These are phyloP conservation scores for Wickerhamiella lipophila DNA, from an alignment of 805 yeast species.

Conservation along the genomic window DNA sequence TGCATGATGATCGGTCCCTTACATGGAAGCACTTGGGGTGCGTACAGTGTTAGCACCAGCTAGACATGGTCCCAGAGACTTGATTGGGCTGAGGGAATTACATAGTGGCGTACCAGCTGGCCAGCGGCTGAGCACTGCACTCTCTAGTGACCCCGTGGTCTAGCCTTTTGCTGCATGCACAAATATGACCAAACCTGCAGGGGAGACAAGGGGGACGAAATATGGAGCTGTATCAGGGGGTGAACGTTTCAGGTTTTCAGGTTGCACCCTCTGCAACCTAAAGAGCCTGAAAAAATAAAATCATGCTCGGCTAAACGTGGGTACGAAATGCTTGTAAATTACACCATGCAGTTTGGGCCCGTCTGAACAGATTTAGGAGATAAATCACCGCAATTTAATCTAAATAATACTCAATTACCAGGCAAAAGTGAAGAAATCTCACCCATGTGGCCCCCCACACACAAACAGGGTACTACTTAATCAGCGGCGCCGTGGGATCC, in stretches of 20 bases:
- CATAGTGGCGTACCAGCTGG: not conserved
- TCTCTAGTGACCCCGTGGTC: too few species aligned
- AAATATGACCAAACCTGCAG: slow-evolving; percentile 1
- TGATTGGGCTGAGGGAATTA: too few species aligned
- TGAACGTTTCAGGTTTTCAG: not conserved
- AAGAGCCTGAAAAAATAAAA: not conserved
- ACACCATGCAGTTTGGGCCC: not conserved
- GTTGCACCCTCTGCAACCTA: not conserved
- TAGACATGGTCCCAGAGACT: too few species aligned
- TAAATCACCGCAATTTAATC: not conserved
- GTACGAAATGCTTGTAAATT: not conserved
- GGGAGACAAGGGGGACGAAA: slow-evolving; percentile 3
- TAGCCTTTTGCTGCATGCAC: not conserved
- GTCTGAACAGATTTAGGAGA: too few species aligned
- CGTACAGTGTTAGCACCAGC: too few species aligned
- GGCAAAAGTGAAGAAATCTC: not conserved
- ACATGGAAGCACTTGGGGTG: too few species aligned
- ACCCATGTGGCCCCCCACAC: not conserved
- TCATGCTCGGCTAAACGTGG: not conserved
- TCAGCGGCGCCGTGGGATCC: not conserved
- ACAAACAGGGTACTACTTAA: not conserved
- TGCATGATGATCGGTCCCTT: not conserved
- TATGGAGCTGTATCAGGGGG: slow-evolving; percentile 1
- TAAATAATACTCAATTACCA: not conserved
- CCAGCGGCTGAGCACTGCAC: not conserved